Conservation (phyloP, 169 alveolate species). For the Eimeria zaria region DNA sequence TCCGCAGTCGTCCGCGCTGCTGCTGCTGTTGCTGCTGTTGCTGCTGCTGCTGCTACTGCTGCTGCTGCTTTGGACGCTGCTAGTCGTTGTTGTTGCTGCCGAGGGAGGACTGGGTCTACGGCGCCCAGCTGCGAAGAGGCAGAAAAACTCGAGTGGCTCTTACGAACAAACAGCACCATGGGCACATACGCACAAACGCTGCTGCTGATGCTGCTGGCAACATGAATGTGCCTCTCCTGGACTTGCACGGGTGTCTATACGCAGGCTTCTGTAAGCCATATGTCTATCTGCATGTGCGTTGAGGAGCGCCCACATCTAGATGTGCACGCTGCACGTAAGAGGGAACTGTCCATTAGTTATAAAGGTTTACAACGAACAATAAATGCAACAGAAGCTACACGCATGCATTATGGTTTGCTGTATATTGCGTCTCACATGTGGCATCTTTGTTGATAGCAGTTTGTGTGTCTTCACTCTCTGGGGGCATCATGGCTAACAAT, state of each 20-base stretch:
- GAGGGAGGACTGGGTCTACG: not conserved
- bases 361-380: no score
- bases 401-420: no score
- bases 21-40: conserved; percentile 31
- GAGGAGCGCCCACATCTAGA: not conserved
- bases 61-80: no score
- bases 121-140: not conserved
- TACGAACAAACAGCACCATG: not conserved
- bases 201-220: not conserved
- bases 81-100: not conserved
- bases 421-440: not conserved
- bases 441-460: not conserved
- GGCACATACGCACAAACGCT: not conserved
- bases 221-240: no score
- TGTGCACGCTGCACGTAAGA: no score
- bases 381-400: not conserved
- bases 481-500: conserved; percentile 10
- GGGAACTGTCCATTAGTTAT: no score
- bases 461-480: not conserved
- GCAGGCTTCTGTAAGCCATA: no score
- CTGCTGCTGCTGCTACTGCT: not conserved
- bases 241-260: no score
- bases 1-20: conserved; percentile 6
- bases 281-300: not conserved
- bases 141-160: not conserved